Evolutionary conservation across 495 filamentous ascomycete genomes (phyloP), one percentile per base, ranked within the genome.

Genomic region (Pyrenopolyporus hunteri): DNA sequence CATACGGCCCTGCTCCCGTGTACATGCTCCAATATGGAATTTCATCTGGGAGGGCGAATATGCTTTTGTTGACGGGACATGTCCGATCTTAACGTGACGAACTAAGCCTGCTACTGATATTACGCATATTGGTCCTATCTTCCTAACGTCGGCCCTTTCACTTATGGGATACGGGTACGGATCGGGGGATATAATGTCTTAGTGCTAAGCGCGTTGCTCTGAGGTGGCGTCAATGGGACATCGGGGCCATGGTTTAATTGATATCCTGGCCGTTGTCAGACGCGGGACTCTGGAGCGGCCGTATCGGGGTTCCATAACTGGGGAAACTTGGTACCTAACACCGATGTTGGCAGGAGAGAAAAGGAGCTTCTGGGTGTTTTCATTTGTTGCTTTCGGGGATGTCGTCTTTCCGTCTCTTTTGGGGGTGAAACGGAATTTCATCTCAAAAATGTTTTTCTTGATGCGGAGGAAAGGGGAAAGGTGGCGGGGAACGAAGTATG

Each of bases 141-240:
- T 49, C 57, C 33, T 57, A 17, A 57, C 39, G 44, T 39, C 39
- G 17, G 45, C 33, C 49, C 4, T 40, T 4, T 14, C 11, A 45
- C 26, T 45, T 26, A 44, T 37, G 36, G 32, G 20, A 48, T 31
- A 37, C 11, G 51, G 42, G 46, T 48, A 52, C 23, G 23, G 55
- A 49, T 48, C n/a, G 46, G 47, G 42, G 51, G 52, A 61, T 55
- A 47, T 66, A 66, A 66, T 66, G 46, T 66, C 57, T 66, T 57
- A 64, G 39, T 33, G 56, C 45, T 57, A 42, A 48, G 33, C 39
- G 32, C 33, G 37, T 40, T 50, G 32, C 32, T 48, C 20, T 14
- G 50, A 50, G 50, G 42, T 26, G 45, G 29, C 51, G 57, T 45
- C 47, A 19, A 22, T 48, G 14, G n/a, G 46, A 20, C 49, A 49